Conservation (phyloP, 257 asterid genomes). For the Jasminum sambac region DNA sequence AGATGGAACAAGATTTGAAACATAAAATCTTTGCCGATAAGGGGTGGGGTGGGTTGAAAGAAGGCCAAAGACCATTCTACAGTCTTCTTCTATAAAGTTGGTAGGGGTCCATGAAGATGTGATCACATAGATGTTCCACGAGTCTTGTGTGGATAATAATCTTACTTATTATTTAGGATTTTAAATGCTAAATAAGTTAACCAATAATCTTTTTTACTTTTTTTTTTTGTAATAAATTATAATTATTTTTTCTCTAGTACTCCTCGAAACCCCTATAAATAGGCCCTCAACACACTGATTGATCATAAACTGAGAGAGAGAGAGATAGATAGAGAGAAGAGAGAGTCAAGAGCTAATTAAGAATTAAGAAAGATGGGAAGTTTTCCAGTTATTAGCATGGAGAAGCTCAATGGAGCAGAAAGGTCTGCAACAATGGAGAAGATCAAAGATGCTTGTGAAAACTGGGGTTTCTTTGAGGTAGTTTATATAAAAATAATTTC, state of each 20-base stretch:
- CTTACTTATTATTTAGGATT: conserved; percentile 1
- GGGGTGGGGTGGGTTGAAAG: background rate
- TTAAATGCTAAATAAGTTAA: background rate
- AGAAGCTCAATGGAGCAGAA: conserved; percentile 58
- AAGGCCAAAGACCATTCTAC: background rate
- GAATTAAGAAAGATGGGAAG: conserved; percentile 35
- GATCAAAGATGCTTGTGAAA: conserved; percentile 66
- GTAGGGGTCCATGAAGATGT: conserved; percentile 31
- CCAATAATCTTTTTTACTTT: conserved; percentile 10
- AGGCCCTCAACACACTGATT: conserved; percentile 23
- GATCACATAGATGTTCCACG: conserved; percentile 38
- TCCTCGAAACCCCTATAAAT: conserved; percentile 44
- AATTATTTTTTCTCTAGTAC: background rate
- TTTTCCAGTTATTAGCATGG: conserved; percentile 62
- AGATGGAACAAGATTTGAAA: too few relatives aligned
- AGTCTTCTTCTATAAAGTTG: background rate
- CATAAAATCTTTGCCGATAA: too few relatives aligned
- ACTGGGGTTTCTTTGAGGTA: conserved; percentile 85
- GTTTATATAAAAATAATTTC: background rate
- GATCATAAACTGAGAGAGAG: background rate
- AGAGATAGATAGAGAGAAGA: background rate
- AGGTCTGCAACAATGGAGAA: conserved; percentile 55
- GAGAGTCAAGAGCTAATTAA: background rate
- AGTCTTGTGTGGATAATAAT: conserved; percentile 21
- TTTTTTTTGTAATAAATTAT: conserved; percentile 1